Conservation (phyloP, 225 moss, liverwort and hornwort genomes). For the Asterella californica region DNA sequence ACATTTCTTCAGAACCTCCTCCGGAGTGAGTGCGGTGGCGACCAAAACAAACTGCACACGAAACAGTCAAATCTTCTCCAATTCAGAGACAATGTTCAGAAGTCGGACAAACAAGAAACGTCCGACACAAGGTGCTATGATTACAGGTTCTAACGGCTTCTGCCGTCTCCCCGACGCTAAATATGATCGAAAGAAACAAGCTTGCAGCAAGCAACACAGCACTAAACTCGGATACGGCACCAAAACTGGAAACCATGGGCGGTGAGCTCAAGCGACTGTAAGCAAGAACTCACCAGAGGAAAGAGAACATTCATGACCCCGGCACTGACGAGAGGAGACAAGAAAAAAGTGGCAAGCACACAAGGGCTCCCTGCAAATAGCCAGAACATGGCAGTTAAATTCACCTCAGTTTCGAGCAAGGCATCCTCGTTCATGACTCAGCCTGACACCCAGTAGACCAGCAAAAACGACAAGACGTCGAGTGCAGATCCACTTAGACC, state of each 20-base stretch:
- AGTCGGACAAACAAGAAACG: background rate
- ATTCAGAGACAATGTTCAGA: background rate
- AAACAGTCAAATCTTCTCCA: background rate
- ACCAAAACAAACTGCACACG: slow-evolving; percentile 86
- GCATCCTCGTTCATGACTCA: background rate
- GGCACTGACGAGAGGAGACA: slow-evolving; percentile 86
- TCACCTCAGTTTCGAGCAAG: background rate
- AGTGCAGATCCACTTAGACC: background rate
- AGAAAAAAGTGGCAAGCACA: slow-evolving; percentile 91
- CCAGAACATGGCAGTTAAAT: background rate
- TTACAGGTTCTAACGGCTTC: background rate
- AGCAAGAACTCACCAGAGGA: slow-evolving; percentile 60
- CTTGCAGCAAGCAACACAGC: too few species aligned
- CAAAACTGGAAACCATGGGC: background rate
- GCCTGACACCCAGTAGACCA: background rate
- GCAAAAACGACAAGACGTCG: background rate
- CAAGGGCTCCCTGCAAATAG: slow-evolving; percentile 82
- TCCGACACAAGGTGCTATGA: background rate
- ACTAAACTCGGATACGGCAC: background rate
- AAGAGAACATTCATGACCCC: slow-evolving; percentile 98
- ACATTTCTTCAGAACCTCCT: slow-evolving; percentile 55
- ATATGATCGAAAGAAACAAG: background rate
- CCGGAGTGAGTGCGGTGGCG: slow-evolving; percentile 87
- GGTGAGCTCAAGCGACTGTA: background rate
- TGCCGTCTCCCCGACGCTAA: background rate